phyloP scores from a whole-genome alignment of 2,329 filamentous ascomycete species.

The Hypoxylon sp. region DNA sequence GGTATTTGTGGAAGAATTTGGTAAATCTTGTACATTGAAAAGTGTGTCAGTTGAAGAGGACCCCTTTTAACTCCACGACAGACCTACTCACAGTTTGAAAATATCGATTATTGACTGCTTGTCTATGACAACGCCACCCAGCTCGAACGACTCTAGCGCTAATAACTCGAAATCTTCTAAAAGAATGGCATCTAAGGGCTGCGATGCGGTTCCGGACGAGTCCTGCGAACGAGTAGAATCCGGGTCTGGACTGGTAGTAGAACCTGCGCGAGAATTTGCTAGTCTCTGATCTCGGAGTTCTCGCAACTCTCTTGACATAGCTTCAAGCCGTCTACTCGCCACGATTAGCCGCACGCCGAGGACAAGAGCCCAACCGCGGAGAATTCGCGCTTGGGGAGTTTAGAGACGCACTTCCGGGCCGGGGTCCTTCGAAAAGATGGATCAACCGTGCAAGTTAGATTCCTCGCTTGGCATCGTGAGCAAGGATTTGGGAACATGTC shows the following conservation, averaged over 20 bases:
- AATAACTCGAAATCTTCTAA: slow-evolving; percentile 48
- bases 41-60: slow-evolving; percentile 17
- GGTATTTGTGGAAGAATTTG: slow-evolving; percentile 46
- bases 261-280: slow-evolving; percentile 37
- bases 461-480: slow-evolving; percentile 51
- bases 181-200: slow-evolving; percentile 33
- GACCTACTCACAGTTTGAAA: slow-evolving; percentile 49
- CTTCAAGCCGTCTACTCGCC: slow-evolving; percentile 50
- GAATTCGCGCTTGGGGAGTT: neutral
- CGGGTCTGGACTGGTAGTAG: slow-evolving; percentile 47
- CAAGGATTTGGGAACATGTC: slow-evolving; percentile 54
- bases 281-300: slow-evolving; percentile 51
- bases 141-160: slow-evolving; percentile 42
- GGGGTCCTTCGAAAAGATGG: slow-evolving; percentile 54
- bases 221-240: slow-evolving; percentile 45
- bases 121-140: slow-evolving; percentile 40
- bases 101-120: slow-evolving; percentile 44
- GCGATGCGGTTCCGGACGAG: slow-evolving; percentile 30
- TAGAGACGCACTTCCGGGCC: slow-evolving; percentile 51
- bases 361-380: slow-evolving; percentile 1
- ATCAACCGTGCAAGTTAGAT: slow-evolving; percentile 52
- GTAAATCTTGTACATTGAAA: slow-evolving; percentile 46
- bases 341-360: slow-evolving; percentile 18
- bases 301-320: slow-evolving; percentile 54
- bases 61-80: neutral